Evolutionary conservation across 192 early-diverging fungal species (phyloP).

Genomic region (Chytriomyces sp.): DNA sequence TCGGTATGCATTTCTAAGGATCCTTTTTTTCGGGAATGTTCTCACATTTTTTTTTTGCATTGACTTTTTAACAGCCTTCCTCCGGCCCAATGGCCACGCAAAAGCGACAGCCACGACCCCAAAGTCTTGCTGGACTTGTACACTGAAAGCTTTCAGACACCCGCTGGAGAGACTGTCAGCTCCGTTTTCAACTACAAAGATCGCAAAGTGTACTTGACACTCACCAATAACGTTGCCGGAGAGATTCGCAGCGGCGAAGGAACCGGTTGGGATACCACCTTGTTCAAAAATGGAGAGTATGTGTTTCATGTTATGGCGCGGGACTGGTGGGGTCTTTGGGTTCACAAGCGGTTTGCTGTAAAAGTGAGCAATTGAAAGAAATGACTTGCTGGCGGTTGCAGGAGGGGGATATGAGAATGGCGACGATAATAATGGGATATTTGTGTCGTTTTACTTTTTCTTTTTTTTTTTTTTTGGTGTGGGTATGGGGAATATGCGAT

Average conservation of each 20-base stretch:
- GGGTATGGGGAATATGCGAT: too few relatives aligned
- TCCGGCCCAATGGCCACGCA: slow-evolving; percentile 18
- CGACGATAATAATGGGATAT: too few relatives aligned
- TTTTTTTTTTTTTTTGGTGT: too few relatives aligned
- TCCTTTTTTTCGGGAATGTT: not conserved
- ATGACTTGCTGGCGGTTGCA: not conserved
- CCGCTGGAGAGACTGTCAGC: not conserved
- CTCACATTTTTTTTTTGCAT: not conserved
- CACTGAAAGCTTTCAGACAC: not conserved
- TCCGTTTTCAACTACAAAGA: not conserved
- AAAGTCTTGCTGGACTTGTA: not conserved
- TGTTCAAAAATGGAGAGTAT: slow-evolving; percentile 17
- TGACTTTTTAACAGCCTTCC: not conserved
- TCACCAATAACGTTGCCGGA: slow-evolving; percentile 11
- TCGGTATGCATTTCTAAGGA: not conserved
- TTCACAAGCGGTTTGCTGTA: slow-evolving; percentile 8
- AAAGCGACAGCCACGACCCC: not conserved
- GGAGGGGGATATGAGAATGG: too few relatives aligned
- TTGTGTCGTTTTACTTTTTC: too few relatives aligned
- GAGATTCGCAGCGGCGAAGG: slow-evolving; percentile 2
- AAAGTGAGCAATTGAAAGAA: slow-evolving; percentile 9
- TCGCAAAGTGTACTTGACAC: not conserved
- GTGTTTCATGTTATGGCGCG: slow-evolving; percentile 17
- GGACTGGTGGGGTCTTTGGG: slow-evolving; percentile 18
- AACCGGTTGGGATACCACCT: slow-evolving; percentile 15